Percentiles rank a stretch among this genome's conserved stretches.
phyloP scores from a whole-genome alignment of 768 basidiomycete genomes.

The Tricholoma hemisulphureum region DNA sequence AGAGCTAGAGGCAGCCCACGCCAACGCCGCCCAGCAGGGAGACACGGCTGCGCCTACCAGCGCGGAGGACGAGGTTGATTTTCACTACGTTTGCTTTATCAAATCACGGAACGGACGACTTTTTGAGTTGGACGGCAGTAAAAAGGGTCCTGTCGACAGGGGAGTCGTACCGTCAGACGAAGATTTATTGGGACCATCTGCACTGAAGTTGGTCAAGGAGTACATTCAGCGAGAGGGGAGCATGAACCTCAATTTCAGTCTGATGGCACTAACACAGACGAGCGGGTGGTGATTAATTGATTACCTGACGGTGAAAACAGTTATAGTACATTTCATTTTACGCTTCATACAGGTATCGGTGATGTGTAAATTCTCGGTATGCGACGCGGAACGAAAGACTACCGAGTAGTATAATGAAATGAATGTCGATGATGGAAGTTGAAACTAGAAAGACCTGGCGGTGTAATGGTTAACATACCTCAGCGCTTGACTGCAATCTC shows the following conservation, averaged over 20 bases:
- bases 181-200: constrained; percentile 21
- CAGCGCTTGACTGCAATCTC: no score
- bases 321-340: no score
- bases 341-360: no score
- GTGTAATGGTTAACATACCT: no score
- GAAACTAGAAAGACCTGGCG: no score
- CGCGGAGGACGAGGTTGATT: constrained; percentile 29
- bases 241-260: constrained; percentile 19
- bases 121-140: constrained; percentile 35
- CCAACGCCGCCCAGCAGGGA: constrained; percentile 29
- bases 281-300: no score
- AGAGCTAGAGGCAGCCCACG: constrained; percentile 30
- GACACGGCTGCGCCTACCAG: constrained; percentile 25
- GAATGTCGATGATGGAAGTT: no score
- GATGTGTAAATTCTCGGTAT: no score
- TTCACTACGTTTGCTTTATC: constrained; percentile 36
- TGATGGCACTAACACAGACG: background rate
- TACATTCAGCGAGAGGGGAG: constrained; percentile 21
- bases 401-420: no score
- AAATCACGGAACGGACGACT: constrained; percentile 27
- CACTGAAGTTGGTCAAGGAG: constrained; percentile 20
- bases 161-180: constrained; percentile 20
- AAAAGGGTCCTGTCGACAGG: constrained; percentile 32
- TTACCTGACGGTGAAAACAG: no score
- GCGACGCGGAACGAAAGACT: no score